Evolutionary conservation across 2,329 filamentous ascomycete genomes (phyloP), one percentile per base, ranked within the genome.

Genomic region (Dryadomyces quercivorus): DNA sequence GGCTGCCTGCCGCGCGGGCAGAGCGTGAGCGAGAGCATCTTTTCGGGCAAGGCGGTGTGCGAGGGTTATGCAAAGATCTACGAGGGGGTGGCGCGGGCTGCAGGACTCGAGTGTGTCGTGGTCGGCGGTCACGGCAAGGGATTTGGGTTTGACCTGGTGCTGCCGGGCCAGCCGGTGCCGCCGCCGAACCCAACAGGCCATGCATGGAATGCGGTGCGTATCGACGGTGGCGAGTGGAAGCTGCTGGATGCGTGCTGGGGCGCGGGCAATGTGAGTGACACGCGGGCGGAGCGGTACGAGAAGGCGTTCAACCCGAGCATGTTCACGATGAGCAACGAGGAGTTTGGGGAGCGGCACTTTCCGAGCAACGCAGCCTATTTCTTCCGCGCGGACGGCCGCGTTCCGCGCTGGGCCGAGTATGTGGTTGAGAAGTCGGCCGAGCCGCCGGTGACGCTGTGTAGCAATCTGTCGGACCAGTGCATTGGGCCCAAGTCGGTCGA

Each of bases 221-320:
- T 97, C 56, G 92, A 97, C 62, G 80, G 83, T 26, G 88, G 88
- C 2, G 80, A 82, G 59, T 97, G 92, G 92, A 95, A 96, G 69
- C 77, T 97, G 1, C 71, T 97, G 50, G 93, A 98, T 63, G 70
- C 86, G 0, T 97, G 92, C 65, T 98, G 93, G 93, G 93, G 93
- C 43, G 88, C 92, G 0, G 92, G 92, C 2, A 74, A 80, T 58
- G 69, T 95, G 9, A 69, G 74, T 46, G 73, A 63, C 16, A 69
- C 76, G 53, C 68, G 75, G 31, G 73, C 63, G 16, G 69, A 76
- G 55, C 67, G 73, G 1, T 96, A 90, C 69, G 77, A 77, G 46
- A 78, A 85, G 61, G 65, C 72, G 3, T 95, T 96, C 66, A 76
- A 73, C 1, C 80, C 89, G 0, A 67, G 74, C 8, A 69, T 78